Evolutionary conservation across 2,329 filamentous ascomycete genomes (phyloP), one percentile per base, ranked within the genome.

Genomic region (Diplodia mutila): DNA sequence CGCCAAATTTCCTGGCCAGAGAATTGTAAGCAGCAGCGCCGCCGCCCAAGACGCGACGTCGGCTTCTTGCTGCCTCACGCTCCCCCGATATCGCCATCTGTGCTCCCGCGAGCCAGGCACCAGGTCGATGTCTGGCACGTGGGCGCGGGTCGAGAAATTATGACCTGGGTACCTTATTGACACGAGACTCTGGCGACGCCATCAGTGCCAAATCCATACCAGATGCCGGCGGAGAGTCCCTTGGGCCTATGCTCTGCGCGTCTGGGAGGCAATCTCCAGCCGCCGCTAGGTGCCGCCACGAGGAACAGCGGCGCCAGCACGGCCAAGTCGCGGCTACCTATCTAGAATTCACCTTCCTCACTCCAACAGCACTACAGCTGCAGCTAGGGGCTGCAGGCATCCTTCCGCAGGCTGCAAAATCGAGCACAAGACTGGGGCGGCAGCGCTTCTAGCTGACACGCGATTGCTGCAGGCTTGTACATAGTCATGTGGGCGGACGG

Each of bases 91-190:
- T 46, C 55, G 55, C 23, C 55, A 59, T 46, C 55, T 14, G 55
- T 29, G 42, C 42, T 63, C 59, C 59, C 59, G 29, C 34, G 59
- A 63, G 23, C 59, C 46, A 5, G 29, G 29, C 29, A 32, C 29
- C 29, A 63, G 59, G 59, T 52, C 42, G 27, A 51, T 63, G 59
- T 34, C 46, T 51, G 59, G 59, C 59, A 51, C 59, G 59, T 63
- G 57, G 57, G 57, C 55, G 42, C 57, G 7, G n/a, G 9, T 18
- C 27, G 42, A 23, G 27, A 61, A 37, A 34, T 51, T 49, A 18
- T 61, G 39, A 37, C 55, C 34, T 25, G 39, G 54, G 29, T 8
- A 11, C 21, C 11, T 11, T 34, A 34, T 37, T 37, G 59, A 63
- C 34, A 48, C 59, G 46, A 63, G 32, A 52, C 59, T 63, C 18